These are phyloP conservation scores for Fragilaria crotonensis DNA, from an alignment of 108 stramenopile species.

Conservation along the genomic window DNA sequence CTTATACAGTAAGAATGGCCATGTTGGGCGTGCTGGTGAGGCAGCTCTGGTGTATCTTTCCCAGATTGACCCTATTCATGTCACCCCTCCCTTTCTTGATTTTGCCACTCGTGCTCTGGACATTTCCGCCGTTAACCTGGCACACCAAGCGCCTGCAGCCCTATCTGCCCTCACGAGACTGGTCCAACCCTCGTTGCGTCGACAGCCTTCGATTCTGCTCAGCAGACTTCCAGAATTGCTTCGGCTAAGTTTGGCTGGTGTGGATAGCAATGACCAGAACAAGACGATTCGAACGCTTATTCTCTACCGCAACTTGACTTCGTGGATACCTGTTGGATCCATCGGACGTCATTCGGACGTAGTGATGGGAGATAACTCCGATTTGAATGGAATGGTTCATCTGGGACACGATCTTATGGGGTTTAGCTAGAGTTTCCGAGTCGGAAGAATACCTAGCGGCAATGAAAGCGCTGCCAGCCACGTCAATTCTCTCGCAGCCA, in stretches of 20 bases:
- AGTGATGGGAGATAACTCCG: too few relatives aligned
- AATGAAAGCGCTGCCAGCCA: conserved; percentile 43
- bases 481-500: conserved; percentile 49
- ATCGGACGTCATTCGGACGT: too few relatives aligned
- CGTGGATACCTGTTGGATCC: conserved; percentile 78
- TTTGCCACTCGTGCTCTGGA: conserved; percentile 77
- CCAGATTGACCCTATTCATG: conserved; percentile 63
- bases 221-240: conserved; percentile 66
- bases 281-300: conserved; percentile 81
- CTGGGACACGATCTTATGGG: conserved; percentile 48
- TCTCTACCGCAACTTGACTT: conserved; percentile 68
- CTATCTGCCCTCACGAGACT: conserved; percentile 61
- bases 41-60: conserved; percentile 71
- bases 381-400: conserved; percentile 26
- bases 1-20: conserved; percentile 80
- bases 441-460: conserved; percentile 47
- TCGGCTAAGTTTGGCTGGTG: conserved; percentile 71
- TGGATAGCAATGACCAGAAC: conserved; percentile 87
- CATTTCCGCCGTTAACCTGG: conserved; percentile 70
- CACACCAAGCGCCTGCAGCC: conserved; percentile 86
- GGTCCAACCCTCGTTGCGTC: conserved; percentile 60
- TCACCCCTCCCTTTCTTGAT: conserved; percentile 75
- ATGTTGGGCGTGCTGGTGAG: conserved; percentile 79
- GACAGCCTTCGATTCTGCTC: conserved; percentile 50
- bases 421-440: conserved; percentile 16